Conservation (phyloP, 1,284 basidiomycete species). For the Athelia sp. region DNA sequence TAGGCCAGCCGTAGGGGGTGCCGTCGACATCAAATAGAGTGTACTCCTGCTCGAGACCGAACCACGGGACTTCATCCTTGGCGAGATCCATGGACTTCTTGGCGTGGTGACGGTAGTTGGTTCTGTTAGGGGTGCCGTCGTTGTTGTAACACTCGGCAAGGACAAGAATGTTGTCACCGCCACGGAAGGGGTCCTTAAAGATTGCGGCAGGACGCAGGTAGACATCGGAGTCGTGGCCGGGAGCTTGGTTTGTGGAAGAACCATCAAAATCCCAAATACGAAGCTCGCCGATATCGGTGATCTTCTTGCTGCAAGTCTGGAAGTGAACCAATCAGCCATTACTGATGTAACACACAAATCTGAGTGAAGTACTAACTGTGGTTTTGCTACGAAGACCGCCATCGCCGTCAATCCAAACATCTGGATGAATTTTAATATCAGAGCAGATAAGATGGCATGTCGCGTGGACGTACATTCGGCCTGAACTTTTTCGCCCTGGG, state of each 20-base stretch:
- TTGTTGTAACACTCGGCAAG: conserved; percentile 98
- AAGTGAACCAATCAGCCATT: conserved; percentile 7
- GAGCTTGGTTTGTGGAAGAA: conserved; percentile 95
- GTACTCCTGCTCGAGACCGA: conserved; percentile 99
- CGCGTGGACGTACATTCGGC: conserved; percentile 73
- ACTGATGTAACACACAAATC: conserved; percentile 6
- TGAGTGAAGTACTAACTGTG: conserved; percentile 47
- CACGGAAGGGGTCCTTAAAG: conserved; percentile 99
- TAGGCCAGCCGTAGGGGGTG: conserved; percentile 93
- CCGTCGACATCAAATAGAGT: conserved; percentile 95
- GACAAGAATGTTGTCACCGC: conserved; percentile 96
- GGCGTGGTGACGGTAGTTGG: conserved; percentile 90
- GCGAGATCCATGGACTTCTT: conserved; percentile 93
- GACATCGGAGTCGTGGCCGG: conserved; percentile 93
- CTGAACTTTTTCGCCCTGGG: conserved; percentile 85
- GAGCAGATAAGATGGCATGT: conserved; percentile 5
- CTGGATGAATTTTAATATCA: conserved; percentile 36
- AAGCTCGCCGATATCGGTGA: conserved; percentile 82
- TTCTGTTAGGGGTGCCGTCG: conserved; percentile 97
- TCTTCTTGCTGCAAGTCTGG: conserved; percentile 78
- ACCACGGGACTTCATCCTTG: conserved; percentile 87
- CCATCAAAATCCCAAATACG: conserved; percentile 99
- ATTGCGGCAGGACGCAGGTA: conserved; percentile 96
- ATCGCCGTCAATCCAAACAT: conserved; percentile 96
- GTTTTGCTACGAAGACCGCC: conserved; percentile 92